Conservation (phyloP, 169 alveolate genomes). For the Theileria luwenshuni region DNA sequence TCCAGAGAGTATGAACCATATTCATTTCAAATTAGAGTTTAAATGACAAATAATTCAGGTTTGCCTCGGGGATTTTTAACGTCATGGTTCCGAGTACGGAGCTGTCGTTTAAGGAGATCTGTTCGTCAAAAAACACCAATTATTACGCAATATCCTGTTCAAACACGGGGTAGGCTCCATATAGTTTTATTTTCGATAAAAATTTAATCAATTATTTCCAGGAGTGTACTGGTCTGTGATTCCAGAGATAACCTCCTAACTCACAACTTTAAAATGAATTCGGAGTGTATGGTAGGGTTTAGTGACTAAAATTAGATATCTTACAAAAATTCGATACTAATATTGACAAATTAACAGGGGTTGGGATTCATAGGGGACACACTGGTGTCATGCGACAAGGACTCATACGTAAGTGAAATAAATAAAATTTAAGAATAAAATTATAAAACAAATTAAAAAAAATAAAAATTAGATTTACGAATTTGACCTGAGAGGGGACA, state of each 20-base stretch:
- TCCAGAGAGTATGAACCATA: constrained; percentile 5
- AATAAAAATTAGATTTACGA: constrained; percentile 46
- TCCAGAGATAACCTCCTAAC: constrained; percentile 28
- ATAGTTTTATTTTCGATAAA: no score
- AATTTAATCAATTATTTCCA: neutral
- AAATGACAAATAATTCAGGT: neutral
- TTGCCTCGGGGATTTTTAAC: constrained; percentile 16
- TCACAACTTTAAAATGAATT: constrained; percentile 62
- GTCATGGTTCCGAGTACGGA: constrained; percentile 44
- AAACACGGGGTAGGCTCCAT: constrained; percentile 33
- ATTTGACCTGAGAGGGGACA: constrained; percentile 57
- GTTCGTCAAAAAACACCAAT: constrained; percentile 16
- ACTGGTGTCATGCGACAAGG: constrained; percentile 53
- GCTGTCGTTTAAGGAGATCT: constrained; percentile 20
- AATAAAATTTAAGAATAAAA: no score
- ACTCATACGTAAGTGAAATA: constrained; percentile 34
- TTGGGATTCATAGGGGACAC: constrained; percentile 36
- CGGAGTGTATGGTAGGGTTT: constrained; percentile 35
- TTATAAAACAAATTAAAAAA: neutral
- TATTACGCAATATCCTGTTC: constrained; percentile 29
- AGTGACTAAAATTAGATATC: neutral
- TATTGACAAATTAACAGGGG: constrained; percentile 26
- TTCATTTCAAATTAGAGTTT: neutral
- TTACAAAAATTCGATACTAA: no score
- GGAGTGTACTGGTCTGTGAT: constrained; percentile 48